phyloP scores from a whole-genome alignment of 78 protist species.

The Acrasis kona region DNA sequence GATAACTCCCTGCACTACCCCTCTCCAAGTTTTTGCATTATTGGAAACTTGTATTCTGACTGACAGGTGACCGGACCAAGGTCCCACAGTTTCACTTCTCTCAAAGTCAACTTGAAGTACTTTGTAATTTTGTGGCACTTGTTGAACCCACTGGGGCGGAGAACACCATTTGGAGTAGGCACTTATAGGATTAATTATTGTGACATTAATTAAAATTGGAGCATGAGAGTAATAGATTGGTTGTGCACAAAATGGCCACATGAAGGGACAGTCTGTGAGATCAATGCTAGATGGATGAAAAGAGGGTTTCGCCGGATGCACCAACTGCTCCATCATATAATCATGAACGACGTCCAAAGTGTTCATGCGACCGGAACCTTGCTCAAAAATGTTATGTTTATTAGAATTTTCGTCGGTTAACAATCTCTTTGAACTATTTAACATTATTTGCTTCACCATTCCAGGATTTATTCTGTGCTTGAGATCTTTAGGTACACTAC shows the following conservation, averaged over 20 bases:
- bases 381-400: slow-evolving; percentile 34
- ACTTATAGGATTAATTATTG: slow-evolving; percentile 38
- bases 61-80: neutral
- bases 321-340: too few relatives aligned
- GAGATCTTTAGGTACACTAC: neutral
- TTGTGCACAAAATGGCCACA: slow-evolving; percentile 89
- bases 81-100: neutral
- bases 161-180: too few relatives aligned
- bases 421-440: neutral
- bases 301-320: slow-evolving; percentile 42
- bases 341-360: neutral
- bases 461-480: slow-evolving; percentile 1
- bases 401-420: too few relatives aligned
- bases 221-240: slow-evolving; percentile 55
- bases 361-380: slow-evolving; percentile 37
- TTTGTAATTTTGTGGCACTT: neutral
- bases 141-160: too few relatives aligned
- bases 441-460: slow-evolving; percentile 22
- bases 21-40: neutral
- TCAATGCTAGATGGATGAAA: slow-evolving; percentile 2
- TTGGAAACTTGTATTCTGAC: neutral
- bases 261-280: slow-evolving; percentile 34
- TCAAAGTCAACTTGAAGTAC: neutral
- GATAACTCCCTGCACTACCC: neutral
- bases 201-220: slow-evolving; percentile 70